Conservation (phyloP, 2,329 filamentous ascomycete genomes). For the Botrytis byssoidea region DNA sequence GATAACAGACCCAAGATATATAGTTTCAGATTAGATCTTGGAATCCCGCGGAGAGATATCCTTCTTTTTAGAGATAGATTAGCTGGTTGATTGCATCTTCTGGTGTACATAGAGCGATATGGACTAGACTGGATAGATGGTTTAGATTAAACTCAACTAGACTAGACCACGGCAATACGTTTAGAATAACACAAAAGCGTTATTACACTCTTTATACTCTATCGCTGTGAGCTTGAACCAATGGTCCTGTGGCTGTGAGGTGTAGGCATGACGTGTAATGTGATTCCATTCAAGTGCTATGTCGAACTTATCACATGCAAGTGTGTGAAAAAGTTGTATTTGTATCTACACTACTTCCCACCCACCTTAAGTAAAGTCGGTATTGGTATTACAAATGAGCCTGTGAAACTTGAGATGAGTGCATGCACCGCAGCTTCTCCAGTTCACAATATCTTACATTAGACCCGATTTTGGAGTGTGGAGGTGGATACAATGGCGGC, state of each 20-base stretch:
- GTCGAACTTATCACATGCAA: background rate
- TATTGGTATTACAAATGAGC: background rate
- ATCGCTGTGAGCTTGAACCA: background rate
- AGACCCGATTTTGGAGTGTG: background rate
- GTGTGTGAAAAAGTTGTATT: background rate
- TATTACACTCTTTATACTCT: background rate
- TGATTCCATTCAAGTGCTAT: background rate
- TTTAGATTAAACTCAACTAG: background rate
- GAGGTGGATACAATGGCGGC: too few relatives aligned
- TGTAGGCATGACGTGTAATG: background rate
- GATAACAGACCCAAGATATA: background rate
- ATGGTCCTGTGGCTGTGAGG: background rate
- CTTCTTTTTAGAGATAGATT: slow-evolving; percentile 13
- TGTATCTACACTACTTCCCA: background rate
- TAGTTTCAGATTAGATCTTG: background rate
- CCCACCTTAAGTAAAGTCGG: background rate
- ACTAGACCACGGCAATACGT: background rate
- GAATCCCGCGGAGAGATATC: background rate
- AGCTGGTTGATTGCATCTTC: background rate
- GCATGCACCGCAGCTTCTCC: background rate
- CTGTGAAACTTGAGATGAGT: background rate
- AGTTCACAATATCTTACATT: background rate
- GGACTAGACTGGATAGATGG: background rate
- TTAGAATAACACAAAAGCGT: background rate
- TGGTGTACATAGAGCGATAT: background rate